phyloP scores from a whole-genome alignment of 305 asterid genomes.

The Fraxinus velutina region DNA sequence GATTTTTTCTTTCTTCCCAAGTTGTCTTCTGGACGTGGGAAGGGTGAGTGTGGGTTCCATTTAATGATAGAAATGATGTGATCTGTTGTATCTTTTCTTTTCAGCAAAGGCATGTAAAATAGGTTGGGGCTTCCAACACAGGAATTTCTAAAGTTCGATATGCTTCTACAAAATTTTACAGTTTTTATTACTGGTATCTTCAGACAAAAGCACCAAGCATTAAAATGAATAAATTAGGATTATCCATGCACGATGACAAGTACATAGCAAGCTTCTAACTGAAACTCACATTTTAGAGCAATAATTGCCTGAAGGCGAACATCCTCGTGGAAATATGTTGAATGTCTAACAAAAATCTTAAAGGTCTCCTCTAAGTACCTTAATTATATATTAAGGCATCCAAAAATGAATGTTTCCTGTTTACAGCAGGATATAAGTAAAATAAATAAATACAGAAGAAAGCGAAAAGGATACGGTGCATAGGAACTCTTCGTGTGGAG shows the following conservation, averaged over 20 bases:
- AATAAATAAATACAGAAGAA: not conserved
- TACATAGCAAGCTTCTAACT: slow-evolving; percentile 8
- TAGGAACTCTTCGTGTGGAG: slow-evolving; percentile 74
- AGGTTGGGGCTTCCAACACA: not conserved
- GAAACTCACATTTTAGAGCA: slow-evolving; percentile 74
- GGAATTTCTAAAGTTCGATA: not conserved
- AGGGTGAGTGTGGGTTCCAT: not conserved
- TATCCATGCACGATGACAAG: slow-evolving; percentile 4
- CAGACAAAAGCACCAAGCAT: slow-evolving; percentile 18
- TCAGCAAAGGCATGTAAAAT: not conserved
- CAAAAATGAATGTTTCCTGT: slow-evolving; percentile 15
- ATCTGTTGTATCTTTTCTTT: not conserved
- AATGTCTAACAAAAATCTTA: slow-evolving; percentile 77
- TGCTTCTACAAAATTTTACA: not conserved
- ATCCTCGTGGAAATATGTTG: slow-evolving; percentile 91
- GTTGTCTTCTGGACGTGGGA: not conserved
- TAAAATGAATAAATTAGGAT: slow-evolving; percentile 16
- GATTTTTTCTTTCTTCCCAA: not conserved
- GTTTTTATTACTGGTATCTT: not conserved
- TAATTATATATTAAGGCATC: slow-evolving; percentile 45
- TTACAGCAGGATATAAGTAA: not conserved
- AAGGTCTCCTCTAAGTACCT: slow-evolving; percentile 92
- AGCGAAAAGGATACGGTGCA: slow-evolving; percentile 81
- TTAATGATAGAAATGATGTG: not conserved
- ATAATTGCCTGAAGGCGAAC: slow-evolving; percentile 94